Percentiles rank a stretch among this genome's conserved stretches.
Evolutionary conservation across 2,329 filamentous ascomycete genomes (phyloP).

Genomic region (Ascochyta viciae-villosae): DNA sequence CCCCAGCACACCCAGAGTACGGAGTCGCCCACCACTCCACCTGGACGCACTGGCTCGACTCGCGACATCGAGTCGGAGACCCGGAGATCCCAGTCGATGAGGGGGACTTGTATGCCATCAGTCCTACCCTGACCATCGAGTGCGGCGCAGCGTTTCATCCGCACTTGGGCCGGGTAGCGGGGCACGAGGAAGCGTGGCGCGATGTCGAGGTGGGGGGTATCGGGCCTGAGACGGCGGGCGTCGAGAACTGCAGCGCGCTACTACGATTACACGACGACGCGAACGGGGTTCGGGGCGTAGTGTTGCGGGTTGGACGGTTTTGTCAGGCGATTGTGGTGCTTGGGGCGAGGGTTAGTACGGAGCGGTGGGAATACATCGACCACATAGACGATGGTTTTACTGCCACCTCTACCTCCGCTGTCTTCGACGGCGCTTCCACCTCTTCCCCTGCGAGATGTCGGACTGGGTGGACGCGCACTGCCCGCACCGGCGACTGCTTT

Average conservation of each 20-base stretch:
- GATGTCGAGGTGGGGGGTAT: constrained; percentile 50
- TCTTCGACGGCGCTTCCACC: neutral
- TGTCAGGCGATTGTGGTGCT: constrained; percentile 64
- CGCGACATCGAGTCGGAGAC: constrained; percentile 50
- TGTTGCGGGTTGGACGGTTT: constrained; percentile 62
- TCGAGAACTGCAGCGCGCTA: constrained; percentile 43
- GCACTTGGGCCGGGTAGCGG: constrained; percentile 54
- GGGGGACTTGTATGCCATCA: constrained; percentile 61
- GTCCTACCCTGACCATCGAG: constrained; percentile 51
- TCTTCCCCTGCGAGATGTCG: neutral
- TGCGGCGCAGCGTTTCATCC: constrained; percentile 67
- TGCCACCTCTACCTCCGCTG: neutral
- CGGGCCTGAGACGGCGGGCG: neutral
- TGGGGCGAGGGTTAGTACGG: constrained; percentile 54
- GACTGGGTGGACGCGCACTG: constrained; percentile 46
- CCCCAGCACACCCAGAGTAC: neutral
- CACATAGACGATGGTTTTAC: neutral
- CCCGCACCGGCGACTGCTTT: constrained; percentile 49
- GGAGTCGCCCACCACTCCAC: constrained; percentile 30
- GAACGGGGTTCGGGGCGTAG: constrained; percentile 55
- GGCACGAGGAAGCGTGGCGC: constrained; percentile 74
- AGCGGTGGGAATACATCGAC: constrained; percentile 60
- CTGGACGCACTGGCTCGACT: constrained; percentile 69
- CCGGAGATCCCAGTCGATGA: constrained; percentile 51
- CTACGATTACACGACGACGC: constrained; percentile 49